These are phyloP conservation scores for Talaromyces stipitatus DNA, from an alignment of 495 filamentous ascomycete genomes.

Conservation along the genomic window DNA sequence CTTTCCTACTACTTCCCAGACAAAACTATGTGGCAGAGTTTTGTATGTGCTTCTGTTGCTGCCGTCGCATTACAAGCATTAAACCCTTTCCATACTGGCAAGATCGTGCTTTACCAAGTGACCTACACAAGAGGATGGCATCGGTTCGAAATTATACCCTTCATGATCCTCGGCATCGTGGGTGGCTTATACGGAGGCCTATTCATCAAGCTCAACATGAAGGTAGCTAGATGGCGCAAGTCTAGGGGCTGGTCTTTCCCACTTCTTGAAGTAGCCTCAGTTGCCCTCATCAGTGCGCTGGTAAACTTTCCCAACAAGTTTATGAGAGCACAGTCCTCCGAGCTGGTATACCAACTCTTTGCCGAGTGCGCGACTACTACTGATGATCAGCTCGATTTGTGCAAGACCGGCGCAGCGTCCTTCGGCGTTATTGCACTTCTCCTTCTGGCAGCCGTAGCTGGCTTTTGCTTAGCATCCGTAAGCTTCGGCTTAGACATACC, in stretches of 20 bases:
- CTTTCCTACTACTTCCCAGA: conserved; percentile 98
- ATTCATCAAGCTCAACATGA: conserved; percentile 93
- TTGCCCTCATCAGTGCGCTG: conserved; percentile 73
- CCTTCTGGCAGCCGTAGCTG: conserved; percentile 68
- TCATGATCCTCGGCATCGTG: conserved; percentile 76
- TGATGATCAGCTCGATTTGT: conserved; percentile 83
- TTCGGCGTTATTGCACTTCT: conserved; percentile 72
- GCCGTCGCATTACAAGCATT: conserved; percentile 87
- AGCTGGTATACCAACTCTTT: conserved; percentile 88
- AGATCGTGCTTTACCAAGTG: conserved; percentile 94
- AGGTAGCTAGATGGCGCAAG: conserved; percentile 74
- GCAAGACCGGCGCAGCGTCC: conserved; percentile 64
- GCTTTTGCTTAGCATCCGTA: conserved; percentile 76
- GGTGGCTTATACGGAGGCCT: conserved; percentile 90
- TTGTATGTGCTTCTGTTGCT: conserved; percentile 97
- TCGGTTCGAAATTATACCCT: conserved; percentile 87
- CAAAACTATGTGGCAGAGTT: conserved; percentile 99
- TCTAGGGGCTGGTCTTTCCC: conserved; percentile 48
- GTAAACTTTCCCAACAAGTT: conserved; percentile 94
- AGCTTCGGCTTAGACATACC: conserved; percentile 97
- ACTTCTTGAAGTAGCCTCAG: conserved; percentile 63
- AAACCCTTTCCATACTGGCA: conserved; percentile 92
- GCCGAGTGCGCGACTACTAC: conserved; percentile 72
- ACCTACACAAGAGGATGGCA: conserved; percentile 92
- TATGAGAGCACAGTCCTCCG: conserved; percentile 85